phyloP scores from a whole-genome alignment of 2,329 filamentous ascomycete genomes.

The Penicillium hordei region DNA sequence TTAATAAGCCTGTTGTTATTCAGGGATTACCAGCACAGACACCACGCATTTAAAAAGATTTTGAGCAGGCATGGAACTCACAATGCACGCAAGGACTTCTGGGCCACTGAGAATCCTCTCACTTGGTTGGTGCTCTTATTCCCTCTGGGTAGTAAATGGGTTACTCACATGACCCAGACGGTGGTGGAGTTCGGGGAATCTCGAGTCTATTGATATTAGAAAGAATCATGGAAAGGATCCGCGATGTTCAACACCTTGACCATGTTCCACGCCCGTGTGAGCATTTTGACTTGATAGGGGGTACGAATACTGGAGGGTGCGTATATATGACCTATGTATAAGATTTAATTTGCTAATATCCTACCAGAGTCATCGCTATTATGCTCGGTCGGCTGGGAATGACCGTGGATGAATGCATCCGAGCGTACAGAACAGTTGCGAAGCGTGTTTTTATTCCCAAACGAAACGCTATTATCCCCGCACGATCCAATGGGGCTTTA shows the following conservation, averaged over 20 bases:
- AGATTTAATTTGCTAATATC: neutral
- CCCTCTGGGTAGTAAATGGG: rapidly evolving
- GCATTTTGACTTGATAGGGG: neutral
- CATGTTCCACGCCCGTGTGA: neutral
- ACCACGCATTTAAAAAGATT: neutral
- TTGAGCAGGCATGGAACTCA: neutral
- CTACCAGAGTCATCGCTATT: neutral
- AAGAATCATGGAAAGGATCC: slow-evolving; percentile 1
- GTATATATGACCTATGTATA: too few species aligned
- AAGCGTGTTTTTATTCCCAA: neutral
- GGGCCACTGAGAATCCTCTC: slow-evolving; percentile 3
- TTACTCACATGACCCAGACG: neutral
- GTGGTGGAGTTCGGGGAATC: neutral
- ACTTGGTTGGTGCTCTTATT: neutral
- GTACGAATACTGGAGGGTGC: slow-evolving; percentile 2
- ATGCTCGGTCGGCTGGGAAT: slow-evolving; percentile 2
- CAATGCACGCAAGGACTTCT: neutral
- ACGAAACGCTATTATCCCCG: neutral
- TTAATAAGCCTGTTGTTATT: neutral
- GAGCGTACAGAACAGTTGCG: neutral
- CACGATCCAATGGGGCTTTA: neutral
- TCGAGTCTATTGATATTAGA: neutral
- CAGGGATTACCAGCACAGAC: neutral
- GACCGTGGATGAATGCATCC: slow-evolving; percentile 3
- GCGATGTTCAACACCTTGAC: neutral